Evolutionary conservation across 2,329 filamentous ascomycete species (phyloP), one percentile per base, ranked within the genome.

Genomic region (Stemphylium vesicarium): DNA sequence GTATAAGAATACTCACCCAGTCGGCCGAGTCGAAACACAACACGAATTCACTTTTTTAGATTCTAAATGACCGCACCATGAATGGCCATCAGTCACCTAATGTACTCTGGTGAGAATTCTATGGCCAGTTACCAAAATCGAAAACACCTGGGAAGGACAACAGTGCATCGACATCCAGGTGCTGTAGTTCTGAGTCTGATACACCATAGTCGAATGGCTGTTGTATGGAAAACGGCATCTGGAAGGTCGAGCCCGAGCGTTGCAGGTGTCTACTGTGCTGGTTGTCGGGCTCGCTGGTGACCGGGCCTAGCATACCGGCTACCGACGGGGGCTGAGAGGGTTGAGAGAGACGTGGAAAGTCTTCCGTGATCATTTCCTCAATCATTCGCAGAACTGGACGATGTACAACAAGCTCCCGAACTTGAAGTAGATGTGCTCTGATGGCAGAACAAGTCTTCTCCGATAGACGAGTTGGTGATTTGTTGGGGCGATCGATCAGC

Each of bases 321-420:
- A 53, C 57, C 11, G 53, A 51, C 11, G 49, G 42, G 26, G 48
- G 40, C 38, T 35, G 54, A 13, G 24, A 32, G 20, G 22, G 24
- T 26, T 48, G 42, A 9, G 31, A 7, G 3, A 40, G 40, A n/a
- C 62, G 55, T 22, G 53, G 56, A 39, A 65, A 65, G 26, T 58
- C 53, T 41, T 64, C 56, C 4, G 36, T 43, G 15, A 62, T 55
- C 62, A 63, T 65, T 18, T 65, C 58, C 2, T 64, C 58, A 7
- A 65, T 54, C 60, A 65, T 65, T 4, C 59, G 62, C n/a, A 65
- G 33, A 3, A 59, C 60, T 20, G 56, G 53, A 11, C 60, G 57
- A 45, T 65, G 60, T 18, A 64, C 56, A n/a, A 65, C 54, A 10
- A 65, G 47, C 6, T 48, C 41, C 26, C 50, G 31, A n/a, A 64